Base-by-base conservation (phyloP, 805 yeast genomes). In the Metschnikowia henanensis region DNA sequence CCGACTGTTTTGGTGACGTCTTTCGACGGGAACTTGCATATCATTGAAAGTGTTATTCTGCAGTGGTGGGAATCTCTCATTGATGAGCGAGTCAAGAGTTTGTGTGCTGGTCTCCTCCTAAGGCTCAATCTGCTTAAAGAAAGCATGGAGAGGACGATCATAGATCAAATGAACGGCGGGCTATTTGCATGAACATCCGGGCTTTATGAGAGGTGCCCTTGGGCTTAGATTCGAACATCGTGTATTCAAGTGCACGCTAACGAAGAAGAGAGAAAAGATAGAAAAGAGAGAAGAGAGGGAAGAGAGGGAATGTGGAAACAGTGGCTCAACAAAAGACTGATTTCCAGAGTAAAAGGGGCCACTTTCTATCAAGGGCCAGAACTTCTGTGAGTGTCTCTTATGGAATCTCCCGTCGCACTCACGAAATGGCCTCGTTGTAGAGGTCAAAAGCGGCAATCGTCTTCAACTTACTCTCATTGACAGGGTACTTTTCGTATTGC, bases 71-170 rank as follows among this genome's bases (percentile, higher is more conserved):
- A 68, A 28, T 21, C 28, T 4, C 57, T 71, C 2, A 68, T 70
- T 3, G 75, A 71, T 30, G 62, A 61, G 12, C 52, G 58, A 39
- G 50, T 68, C 16, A 68, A 69, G 45, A 60, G 73, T 39, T 51
- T 70, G 22, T 56, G 71, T 44, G 75, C 76, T 18, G 75, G 73
- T 3, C 58, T 69, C 32, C 49, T 71, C 20, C 53, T 71, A n/a
- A 52, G 61, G 28, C 45, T 68, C 19, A 54, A 54, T 12, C 51
- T 51, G 5, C 35, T 50, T 16, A 43, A 50, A 12, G 59, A 61
- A 20, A 56, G 45, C 20, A 58, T 53, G 47, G 67, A 70, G 43
- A 49, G 65, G 19, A 49, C 64, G 6, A 31, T 70, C 12, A 47
- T 68, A 35, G 68, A 65, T 41, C 64, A 60, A 37, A 47, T 59